phyloP scores from a whole-genome alignment of 139 green algal genomes.

The Haematococcus sp. region DNA sequence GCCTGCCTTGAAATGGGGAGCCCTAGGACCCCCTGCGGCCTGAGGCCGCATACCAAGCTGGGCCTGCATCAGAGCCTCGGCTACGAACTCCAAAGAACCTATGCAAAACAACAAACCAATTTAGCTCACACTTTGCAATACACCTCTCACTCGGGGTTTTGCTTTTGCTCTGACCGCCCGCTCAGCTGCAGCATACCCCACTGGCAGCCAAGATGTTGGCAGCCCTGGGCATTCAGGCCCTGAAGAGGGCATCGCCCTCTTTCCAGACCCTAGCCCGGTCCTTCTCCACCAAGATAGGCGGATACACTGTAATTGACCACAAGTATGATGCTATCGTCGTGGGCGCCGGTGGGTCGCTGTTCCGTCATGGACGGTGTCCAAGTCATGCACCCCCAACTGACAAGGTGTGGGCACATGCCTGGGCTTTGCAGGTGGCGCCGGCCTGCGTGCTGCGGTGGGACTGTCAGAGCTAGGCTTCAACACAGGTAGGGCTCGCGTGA shows the following conservation, averaged over 20 bases:
- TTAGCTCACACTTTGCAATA: no score
- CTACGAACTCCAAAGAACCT: no score
- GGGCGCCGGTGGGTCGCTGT: conserved; percentile 71
- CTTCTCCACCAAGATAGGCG: conserved; percentile 12
- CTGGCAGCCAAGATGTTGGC: no score
- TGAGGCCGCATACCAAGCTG: no score
- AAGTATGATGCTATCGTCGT: conserved; percentile 97
- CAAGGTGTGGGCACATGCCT: not conserved
- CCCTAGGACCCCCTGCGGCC: not conserved
- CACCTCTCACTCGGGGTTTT: no score
- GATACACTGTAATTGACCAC: conserved; percentile 95
- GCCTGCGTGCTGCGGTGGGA: conserved; percentile 92
- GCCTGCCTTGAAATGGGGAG: not conserved
- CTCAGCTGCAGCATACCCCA: not conserved
- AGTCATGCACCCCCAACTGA: no score
- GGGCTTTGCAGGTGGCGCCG: conserved; percentile 61
- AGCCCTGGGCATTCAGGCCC: no score
- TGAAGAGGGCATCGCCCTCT: no score
- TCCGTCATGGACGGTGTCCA: not conserved
- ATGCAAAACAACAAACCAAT: no score
- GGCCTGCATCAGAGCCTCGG: conserved; percentile 2
- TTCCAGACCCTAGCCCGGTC: not conserved
- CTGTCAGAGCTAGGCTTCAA: conserved; percentile 94
- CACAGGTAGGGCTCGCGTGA: conserved; percentile 49
- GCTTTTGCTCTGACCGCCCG: not conserved